These are phyloP conservation scores for Leccinum ponderosum DNA, from an alignment of 1,284 basidiomycete species.

Conservation along the genomic window DNA sequence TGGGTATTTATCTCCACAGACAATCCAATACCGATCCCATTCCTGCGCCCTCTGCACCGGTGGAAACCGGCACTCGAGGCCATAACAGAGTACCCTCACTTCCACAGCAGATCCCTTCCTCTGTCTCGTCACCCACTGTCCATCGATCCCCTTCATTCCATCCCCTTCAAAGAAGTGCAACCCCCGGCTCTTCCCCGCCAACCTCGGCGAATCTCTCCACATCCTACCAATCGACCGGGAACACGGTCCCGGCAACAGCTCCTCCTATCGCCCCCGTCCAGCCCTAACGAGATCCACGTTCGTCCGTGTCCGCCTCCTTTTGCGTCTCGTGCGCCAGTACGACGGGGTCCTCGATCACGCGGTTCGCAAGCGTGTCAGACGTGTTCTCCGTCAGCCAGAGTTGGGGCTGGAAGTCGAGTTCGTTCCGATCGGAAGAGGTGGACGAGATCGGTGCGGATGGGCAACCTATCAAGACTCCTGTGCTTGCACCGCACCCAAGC, in stretches of 20 bases:
- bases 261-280: constrained; percentile 51
- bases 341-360: constrained; percentile 79
- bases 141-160: constrained; percentile 45
- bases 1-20: constrained; percentile 90
- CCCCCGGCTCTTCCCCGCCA: constrained; percentile 35
- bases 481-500: constrained; percentile 39
- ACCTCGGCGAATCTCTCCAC: constrained; percentile 22
- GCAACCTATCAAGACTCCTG: constrained; percentile 25
- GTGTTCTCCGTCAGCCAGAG: constrained; percentile 79
- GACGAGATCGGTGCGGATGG: constrained; percentile 52
- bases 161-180: constrained; percentile 40
- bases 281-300: constrained; percentile 78
- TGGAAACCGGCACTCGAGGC: constrained; percentile 10
- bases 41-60: constrained; percentile 38
- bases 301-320: constrained; percentile 75
- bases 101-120: constrained; percentile 25
- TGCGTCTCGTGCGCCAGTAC: constrained; percentile 80
- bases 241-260: constrained; percentile 42
- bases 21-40: constrained; percentile 77
- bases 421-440: constrained; percentile 54
- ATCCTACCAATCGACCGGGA: constrained; percentile 25
- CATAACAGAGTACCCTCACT: constrained; percentile 32
- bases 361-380: constrained; percentile 86
- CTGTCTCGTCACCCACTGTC: constrained; percentile 26
- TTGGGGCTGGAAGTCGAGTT: constrained; percentile 82